Base-by-base conservation (phyloP, 805 yeast genomes). In the Lipomyces starkeyi region DNA sequence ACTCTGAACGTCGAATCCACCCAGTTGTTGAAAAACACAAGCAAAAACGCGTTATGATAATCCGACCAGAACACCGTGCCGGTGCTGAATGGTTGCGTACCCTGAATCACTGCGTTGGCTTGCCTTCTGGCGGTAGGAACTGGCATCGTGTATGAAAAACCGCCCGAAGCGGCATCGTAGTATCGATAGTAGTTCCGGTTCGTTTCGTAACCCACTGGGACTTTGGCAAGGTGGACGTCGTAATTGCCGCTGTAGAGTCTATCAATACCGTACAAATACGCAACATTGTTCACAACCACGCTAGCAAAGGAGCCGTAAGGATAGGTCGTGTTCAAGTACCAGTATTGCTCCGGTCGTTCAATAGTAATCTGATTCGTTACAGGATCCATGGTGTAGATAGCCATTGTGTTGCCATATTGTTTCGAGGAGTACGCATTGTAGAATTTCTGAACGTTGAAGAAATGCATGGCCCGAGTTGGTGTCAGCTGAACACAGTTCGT, bases 171-270 rank as follows among this genome's bases (percentile, higher is more conserved):
- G 34, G 63, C 57, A 40, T 64, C 64, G 27, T 32, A 64, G 56
- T 59, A 64, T n/a, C 29, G 52, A 29, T 57, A 64, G 25, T 29
- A 17, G 22, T 20, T 43, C 53, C 6, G 37, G 9, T 60, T 53
- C 14, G 37, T 25, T 43, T 55, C 35, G 22, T 52, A 14, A 14
- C 34, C 14, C 9, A 47, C 60, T 2, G 65, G 60, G 13, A 60
- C 67, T 8, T 14, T 17, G 22, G 67, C 67, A 22, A 64, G 43
- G 60, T 64, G 67, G 2, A 64, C 57, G 56, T 64, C 67, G 65
- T 59, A 60, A 14, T 43, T 47, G 56, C 54, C 32, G 25, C 49
- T 25, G 35, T 64, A 52, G 25, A 7, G 13, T 11, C 29, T 27
- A 47, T 64, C 67, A 22, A 64, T 20, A 13, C 49, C 67, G 37